Evolutionary conservation across 352 stramenopile genomes (phyloP).

Genomic region (Globisporangium lucens): DNA sequence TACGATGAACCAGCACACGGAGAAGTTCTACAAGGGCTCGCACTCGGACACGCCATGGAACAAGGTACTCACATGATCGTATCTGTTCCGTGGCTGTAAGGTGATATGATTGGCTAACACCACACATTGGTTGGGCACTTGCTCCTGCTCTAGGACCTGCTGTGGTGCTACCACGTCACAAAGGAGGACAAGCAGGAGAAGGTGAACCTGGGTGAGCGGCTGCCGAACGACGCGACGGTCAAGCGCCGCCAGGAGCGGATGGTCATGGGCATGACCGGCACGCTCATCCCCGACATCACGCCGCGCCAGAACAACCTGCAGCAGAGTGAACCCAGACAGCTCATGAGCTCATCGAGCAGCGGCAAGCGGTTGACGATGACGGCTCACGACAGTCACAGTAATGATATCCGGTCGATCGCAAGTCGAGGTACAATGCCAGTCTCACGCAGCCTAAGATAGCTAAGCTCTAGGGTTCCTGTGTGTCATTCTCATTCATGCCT

Average conservation of each 20-base stretch:
- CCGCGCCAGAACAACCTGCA: conserved; percentile 22
- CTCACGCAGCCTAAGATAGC: not conserved
- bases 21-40: conserved; percentile 59
- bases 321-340: not conserved
- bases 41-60: conserved; percentile 54
- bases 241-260: conserved; percentile 37
- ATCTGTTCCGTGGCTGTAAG: not conserved
- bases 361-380: not conserved
- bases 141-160: conserved; percentile 29
- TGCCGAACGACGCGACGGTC: conserved; percentile 21
- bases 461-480: not conserved
- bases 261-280: conserved; percentile 47
- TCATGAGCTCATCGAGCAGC: conserved; percentile 17
- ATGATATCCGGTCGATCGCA: not conserved
- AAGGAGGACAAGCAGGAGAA: conserved; percentile 51
- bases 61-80: conserved; percentile 24
- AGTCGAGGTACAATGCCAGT: not conserved
- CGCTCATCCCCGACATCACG: conserved; percentile 43
- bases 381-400: not conserved
- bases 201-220: conserved; percentile 32
- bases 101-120: not conserved
- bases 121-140: not conserved
- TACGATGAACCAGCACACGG: conserved; percentile 6
- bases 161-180: conserved; percentile 46
- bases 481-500: not conserved